Evolutionary conservation across 2,329 filamentous ascomycete genomes (phyloP).

Genomic region (Neopestalotiopsis sp.): DNA sequence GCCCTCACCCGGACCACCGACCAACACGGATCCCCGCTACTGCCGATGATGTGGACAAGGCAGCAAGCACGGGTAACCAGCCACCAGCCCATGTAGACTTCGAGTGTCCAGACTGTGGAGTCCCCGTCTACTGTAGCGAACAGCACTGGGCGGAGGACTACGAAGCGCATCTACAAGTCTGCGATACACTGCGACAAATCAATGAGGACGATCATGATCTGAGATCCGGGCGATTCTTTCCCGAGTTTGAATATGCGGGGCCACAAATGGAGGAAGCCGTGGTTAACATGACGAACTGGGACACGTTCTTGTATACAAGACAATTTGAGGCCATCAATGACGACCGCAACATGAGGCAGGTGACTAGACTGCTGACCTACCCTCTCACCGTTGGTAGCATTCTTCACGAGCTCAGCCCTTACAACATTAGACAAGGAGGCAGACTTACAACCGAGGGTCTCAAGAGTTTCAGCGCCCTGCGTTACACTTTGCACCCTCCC

Average conservation of each 20-base stretch:
- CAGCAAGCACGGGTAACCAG: constrained; percentile 58
- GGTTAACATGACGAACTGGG: constrained; percentile 98
- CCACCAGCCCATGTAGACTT: constrained; percentile 86
- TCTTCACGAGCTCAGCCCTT: constrained; percentile 92
- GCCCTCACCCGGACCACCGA: constrained; percentile 87
- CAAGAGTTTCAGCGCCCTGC: constrained; percentile 90
- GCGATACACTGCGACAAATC: constrained; percentile 87
- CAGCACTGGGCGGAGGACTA: constrained; percentile 97
- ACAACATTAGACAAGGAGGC: constrained; percentile 76
- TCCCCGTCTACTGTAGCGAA: constrained; percentile 92
- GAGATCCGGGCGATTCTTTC: constrained; percentile 87
- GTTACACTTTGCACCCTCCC: constrained; percentile 92
- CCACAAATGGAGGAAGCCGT: constrained; percentile 90
- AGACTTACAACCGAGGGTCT: constrained; percentile 86
- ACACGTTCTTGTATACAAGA: constrained; percentile 92
- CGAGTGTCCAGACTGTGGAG: constrained; percentile 94
- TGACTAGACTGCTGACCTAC: constrained; percentile 91
- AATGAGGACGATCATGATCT: constrained; percentile 99
- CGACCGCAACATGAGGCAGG: constrained; percentile 89
- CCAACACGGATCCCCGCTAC: constrained; percentile 73
- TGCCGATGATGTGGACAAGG: constrained; percentile 66
- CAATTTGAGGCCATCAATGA: constrained; percentile 91
- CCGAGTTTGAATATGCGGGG: constrained; percentile 90
- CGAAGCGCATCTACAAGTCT: constrained; percentile 89
- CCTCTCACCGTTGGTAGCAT: constrained; percentile 91